Base-by-base conservation (phyloP, 192 early-diverging fungal genomes). In the Dimargaris verticillata region DNA sequence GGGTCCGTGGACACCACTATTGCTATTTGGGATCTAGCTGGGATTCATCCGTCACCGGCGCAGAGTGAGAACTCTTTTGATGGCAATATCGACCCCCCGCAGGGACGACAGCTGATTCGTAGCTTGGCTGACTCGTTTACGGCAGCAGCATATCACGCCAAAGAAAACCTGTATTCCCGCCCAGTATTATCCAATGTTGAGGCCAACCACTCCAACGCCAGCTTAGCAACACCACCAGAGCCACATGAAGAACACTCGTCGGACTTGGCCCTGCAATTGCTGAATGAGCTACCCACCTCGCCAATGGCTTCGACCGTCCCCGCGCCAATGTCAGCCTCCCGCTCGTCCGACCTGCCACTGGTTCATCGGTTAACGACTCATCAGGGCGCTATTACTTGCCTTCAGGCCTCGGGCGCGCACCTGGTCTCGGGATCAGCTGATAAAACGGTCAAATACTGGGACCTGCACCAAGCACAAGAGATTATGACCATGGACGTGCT, bases 361-460 rank as follows among this genome's bases (percentile, higher is more conserved):
- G 42, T 70, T 66, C 44, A 71, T 42, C 49, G 66, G 25, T 66
- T 73, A 52, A 45, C 66, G 0, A 67, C 66, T 13, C 72, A 74
- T 44, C 38, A 51, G 0, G 70, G 66, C 28, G 73, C 66, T 2
- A 69, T 73, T 22, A 73, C 72, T 11, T 74, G 63, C 49, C 61
- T 71, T 20, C 68, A 85, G 77, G 69, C 71, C 0, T 28, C 44
- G 2, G 62, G 51, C 3, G 53, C 53, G 13, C 64, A 63, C 43
- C 28, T 76, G 29, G 68, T 87, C 17, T 81, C 86, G 3, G 88
- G 86, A 51, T 79, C 84, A 22, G 78, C 82, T 17, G 88, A 89
- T 68, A 73, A 78, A 55, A 88, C 88, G 1, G 80, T 89, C 60
- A 79, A 79, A 59, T 80, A 84, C 54, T 89, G 88, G 88, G 88